A percentile compares a stretch with the other conserved stretches of the same genome.
These are phyloP conservation scores for Forsythia suspensa DNA, from an alignment of 257 asterid species.

Conservation along the genomic window DNA sequence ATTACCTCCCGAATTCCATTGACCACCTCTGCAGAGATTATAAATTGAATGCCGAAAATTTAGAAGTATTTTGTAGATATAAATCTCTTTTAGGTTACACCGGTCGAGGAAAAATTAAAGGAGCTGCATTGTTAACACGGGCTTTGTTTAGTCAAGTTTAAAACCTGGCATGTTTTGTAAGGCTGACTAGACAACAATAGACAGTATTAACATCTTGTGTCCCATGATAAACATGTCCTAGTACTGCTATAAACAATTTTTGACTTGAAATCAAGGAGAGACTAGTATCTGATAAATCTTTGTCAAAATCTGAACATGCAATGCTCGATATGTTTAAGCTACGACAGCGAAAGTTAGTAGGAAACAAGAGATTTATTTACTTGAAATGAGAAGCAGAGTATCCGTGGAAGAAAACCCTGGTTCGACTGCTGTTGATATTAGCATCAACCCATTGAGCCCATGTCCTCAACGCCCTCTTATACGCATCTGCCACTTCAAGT, in stretches of 20 bases:
- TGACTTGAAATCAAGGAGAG: too few species aligned
- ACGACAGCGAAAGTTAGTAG: not conserved
- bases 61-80: not conserved
- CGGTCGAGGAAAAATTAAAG: too few species aligned
- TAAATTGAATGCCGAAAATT: not conserved
- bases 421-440: slow-evolving; percentile 40
- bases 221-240: too few species aligned
- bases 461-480: slow-evolving; percentile 48
- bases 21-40: slow-evolving; percentile 47
- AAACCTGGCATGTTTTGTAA: too few species aligned
- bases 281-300: too few species aligned
- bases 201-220: too few species aligned
- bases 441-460: slow-evolving; percentile 69
- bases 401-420: slow-evolving; percentile 56
- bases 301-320: too few species aligned
- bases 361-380: slow-evolving; percentile 26
- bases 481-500: slow-evolving; percentile 51
- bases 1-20: slow-evolving; percentile 64
- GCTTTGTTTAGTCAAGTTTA: too few species aligned
- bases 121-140: too few species aligned
- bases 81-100: too few species aligned
- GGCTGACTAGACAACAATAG: too few species aligned
- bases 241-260: too few species aligned
- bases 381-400: slow-evolving; percentile 69
- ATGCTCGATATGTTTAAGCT: not conserved